Percentiles rank a stretch among this genome's conserved stretches.
These are phyloP conservation scores for Tuber aestivum DNA, from an alignment of 495 filamentous ascomycete genomes.

Conservation along the genomic window DNA sequence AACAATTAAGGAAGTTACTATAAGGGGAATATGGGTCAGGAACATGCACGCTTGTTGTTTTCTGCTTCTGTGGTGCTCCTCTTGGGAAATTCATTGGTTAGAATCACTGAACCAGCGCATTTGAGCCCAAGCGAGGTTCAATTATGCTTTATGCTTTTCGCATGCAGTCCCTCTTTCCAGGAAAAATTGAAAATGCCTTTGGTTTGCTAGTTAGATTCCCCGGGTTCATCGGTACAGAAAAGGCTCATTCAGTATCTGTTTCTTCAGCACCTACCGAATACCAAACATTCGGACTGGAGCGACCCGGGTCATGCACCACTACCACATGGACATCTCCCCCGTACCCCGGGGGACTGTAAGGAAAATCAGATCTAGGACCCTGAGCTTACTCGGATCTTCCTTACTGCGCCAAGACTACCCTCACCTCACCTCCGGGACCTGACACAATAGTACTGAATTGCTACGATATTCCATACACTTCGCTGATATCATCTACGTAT, in stretches of 20 bases:
- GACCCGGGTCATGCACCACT: neutral
- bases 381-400: conserved; percentile 4
- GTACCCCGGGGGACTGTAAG: neutral
- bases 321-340: neutral
- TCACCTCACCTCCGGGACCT: neutral
- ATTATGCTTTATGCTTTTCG: neutral
- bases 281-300: neutral
- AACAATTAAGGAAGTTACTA: neutral
- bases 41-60: neutral
- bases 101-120: neutral
- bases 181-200: neutral
- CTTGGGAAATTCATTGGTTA: neutral
- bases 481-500: neutral
- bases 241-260: neutral
- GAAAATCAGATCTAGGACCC: conserved; percentile 1
- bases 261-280: neutral
- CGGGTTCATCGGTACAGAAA: neutral
- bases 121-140: neutral
- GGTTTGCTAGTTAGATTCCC: neutral
- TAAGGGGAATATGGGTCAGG: neutral
- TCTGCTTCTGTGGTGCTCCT: neutral
- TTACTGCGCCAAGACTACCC: neutral
- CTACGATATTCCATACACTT: neutral
- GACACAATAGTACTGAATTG: neutral
- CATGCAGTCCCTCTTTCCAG: neutral